phyloP scores from a whole-genome alignment of 148 eudicot species.

The Linanthus parryae region DNA sequence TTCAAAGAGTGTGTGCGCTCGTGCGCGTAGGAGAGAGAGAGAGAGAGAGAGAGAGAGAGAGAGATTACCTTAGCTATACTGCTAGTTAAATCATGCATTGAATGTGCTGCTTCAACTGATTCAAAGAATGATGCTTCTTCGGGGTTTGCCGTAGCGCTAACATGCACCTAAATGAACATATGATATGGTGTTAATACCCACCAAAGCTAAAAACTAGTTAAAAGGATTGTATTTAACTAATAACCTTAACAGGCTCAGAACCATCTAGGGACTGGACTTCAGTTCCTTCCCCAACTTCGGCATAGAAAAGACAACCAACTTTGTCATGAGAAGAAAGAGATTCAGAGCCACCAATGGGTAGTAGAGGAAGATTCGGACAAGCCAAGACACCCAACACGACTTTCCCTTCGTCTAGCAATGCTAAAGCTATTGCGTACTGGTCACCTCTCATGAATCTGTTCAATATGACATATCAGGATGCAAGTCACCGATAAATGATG shows the following conservation, averaged over 20 bases:
- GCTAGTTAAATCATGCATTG: slow-evolving; percentile 64
- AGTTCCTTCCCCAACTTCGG: slow-evolving; percentile 68
- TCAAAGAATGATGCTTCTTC: slow-evolving; percentile 93
- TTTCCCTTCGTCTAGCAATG: slow-evolving; percentile 74
- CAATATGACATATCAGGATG: neutral
- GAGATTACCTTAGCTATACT: slow-evolving; percentile 60
- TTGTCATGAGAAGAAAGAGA: slow-evolving; percentile 23
- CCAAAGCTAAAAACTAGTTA: neutral
- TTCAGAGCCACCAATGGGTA: slow-evolving; percentile 27
- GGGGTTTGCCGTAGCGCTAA: slow-evolving; percentile 56
- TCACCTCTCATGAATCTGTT: slow-evolving; percentile 76
- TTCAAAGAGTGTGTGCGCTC: no score
- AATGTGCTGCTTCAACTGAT: slow-evolving; percentile 88
- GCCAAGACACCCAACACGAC: slow-evolving; percentile 85
- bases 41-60: neutral
- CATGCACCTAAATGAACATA: slow-evolving; percentile 48
- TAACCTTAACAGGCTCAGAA: slow-evolving; percentile 54
- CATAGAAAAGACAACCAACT: slow-evolving; percentile 77
- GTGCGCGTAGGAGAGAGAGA: neutral
- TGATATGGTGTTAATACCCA: neutral
- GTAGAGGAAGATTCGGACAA: slow-evolving; percentile 83
- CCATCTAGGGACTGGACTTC: slow-evolving; percentile 72
- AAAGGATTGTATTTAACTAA: neutral
- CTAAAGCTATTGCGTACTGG: slow-evolving; percentile 90
- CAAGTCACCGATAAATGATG: no score